Evolutionary conservation across 1,284 basidiomycete genomes (phyloP), one percentile per base, ranked within the genome.

Genomic region (Naganishia liquefaciens): DNA sequence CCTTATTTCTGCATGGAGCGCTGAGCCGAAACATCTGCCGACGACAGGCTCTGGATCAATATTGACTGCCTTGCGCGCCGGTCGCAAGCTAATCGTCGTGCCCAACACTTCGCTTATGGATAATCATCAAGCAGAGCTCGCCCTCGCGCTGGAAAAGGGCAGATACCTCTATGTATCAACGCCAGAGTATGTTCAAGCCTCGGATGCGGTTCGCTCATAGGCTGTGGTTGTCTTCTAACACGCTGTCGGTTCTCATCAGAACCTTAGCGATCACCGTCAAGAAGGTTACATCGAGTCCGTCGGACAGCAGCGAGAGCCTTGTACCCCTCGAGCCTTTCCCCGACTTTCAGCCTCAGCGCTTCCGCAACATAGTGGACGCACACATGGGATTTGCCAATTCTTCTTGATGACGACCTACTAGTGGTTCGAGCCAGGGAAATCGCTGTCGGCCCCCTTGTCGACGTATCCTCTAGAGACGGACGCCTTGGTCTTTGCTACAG

Each of bases 81-180:
- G 82, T 37, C 90, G 88, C 71, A 84, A 85, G 7, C 81, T 98
- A 69, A 87, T 99, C 68, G 89, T 91, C 15, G 87, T 97, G 1
- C 93, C 93, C 13, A 99, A 99, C 75, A 82, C 87, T 37, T 87
- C 88, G 1, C 80, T 99, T 52, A 86, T 95, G 79, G 89, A 97
- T 77, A 90, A 97, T 76, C 95, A 99, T 73, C 95, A 99, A 81
- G 82, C 86, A 50, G 93, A 99, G 74, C 82, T 99, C 5, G 92
- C 95, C 0, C 79, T 83, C 47, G 86, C 87, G 19, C 81, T 98
- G 54, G 80, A 81, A 21, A 76, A 77, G 25, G 82, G 86, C 33
- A 84, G 85, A 0, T 84, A 93, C 77, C 80, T 93, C 47, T 82
- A 79, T 69, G 81, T 86, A n/a, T 83, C 86, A 0, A 83, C 81